Conservation (phyloP, 2,329 filamentous ascomycete species). For the Seiridium cupressi region DNA sequence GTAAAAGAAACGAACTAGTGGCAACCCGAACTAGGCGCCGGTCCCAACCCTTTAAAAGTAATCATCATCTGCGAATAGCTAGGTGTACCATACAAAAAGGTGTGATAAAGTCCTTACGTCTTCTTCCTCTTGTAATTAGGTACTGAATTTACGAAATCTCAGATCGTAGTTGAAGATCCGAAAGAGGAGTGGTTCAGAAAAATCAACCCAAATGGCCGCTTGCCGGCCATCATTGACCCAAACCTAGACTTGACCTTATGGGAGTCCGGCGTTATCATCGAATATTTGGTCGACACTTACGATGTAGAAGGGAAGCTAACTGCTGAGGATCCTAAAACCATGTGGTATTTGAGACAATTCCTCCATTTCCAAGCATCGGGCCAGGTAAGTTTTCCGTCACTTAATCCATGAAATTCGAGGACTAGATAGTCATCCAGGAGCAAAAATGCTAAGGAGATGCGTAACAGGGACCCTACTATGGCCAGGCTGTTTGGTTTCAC, state of each 20-base stretch:
- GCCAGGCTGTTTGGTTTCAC: conserved; percentile 41
- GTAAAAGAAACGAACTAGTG: too few relatives aligned
- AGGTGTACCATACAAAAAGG: too few relatives aligned
- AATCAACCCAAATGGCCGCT: conserved; percentile 7
- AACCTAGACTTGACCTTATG: conserved; percentile 6
- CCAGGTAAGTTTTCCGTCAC: neutral
- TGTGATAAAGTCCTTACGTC: too few relatives aligned
- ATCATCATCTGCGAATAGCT: too few relatives aligned
- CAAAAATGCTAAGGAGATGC: conserved; percentile 29
- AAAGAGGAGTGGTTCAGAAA: conserved; percentile 27
- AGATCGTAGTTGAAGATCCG: conserved; percentile 17
- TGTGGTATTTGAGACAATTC: conserved; percentile 37
- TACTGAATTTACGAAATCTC: conserved; percentile 11
- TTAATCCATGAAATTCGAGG: conserved; percentile 15
- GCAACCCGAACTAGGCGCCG: too few relatives aligned
- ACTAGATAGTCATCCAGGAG: conserved; percentile 3
- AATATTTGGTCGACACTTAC: conserved; percentile 19
- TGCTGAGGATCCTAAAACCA: conserved; percentile 32
- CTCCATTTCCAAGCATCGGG: conserved; percentile 36
- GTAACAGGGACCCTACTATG: conserved; percentile 41
- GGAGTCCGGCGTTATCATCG: conserved; percentile 6
- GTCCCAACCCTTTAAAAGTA: too few relatives aligned
- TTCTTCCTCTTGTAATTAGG: too few relatives aligned
- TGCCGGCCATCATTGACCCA: conserved; percentile 2
- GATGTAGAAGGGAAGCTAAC: conserved; percentile 24